These are phyloP conservation scores for Arthonia radiata DNA, from an alignment of 495 filamentous ascomycete genomes.

Conservation along the genomic window DNA sequence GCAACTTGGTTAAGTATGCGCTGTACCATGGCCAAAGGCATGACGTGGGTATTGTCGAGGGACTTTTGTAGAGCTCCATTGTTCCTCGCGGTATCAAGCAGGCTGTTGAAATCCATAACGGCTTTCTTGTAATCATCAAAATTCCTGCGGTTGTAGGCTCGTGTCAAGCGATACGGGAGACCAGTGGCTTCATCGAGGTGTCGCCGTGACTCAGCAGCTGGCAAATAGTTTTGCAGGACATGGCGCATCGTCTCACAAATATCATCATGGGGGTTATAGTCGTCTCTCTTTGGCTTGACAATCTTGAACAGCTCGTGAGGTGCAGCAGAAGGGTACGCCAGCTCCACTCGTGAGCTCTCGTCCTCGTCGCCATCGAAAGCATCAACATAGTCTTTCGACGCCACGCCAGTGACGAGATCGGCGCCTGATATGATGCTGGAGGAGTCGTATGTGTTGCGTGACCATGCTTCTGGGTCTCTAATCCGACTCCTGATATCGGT, in stretches of 20 bases:
- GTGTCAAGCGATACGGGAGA: slow-evolving; percentile 43
- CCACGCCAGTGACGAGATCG: too few relatives aligned
- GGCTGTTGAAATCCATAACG: slow-evolving; percentile 27
- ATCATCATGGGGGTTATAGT: slow-evolving; percentile 68
- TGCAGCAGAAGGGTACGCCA: too few relatives aligned
- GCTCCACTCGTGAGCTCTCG: too few relatives aligned
- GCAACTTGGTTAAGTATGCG: slow-evolving; percentile 75
- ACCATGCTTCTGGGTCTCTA: too few relatives aligned
- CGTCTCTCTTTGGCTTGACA: too few relatives aligned
- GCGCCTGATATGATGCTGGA: too few relatives aligned
- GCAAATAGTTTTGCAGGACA: slow-evolving; percentile 50
- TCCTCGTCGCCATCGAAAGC: too few relatives aligned
- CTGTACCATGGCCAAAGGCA: slow-evolving; percentile 45
- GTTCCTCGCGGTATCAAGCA: slow-evolving; percentile 5
- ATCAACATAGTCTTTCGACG: too few relatives aligned
- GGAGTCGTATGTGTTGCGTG: too few relatives aligned
- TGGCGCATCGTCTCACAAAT: slow-evolving; percentile 56
- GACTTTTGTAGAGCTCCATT: slow-evolving; percentile 44
- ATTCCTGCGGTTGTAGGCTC: slow-evolving; percentile 27
- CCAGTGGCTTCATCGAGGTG: slow-evolving; percentile 54
- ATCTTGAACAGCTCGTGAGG: too few relatives aligned
- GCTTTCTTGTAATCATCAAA: slow-evolving; percentile 54
- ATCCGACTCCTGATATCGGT: too few relatives aligned
- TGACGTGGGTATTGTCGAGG: slow-evolving; percentile 34
- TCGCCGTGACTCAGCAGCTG: slow-evolving; percentile 30